These are phyloP conservation scores for Hypoxylon sp. DNA, from an alignment of 2,329 filamentous ascomycete genomes.

Conservation along the genomic window DNA sequence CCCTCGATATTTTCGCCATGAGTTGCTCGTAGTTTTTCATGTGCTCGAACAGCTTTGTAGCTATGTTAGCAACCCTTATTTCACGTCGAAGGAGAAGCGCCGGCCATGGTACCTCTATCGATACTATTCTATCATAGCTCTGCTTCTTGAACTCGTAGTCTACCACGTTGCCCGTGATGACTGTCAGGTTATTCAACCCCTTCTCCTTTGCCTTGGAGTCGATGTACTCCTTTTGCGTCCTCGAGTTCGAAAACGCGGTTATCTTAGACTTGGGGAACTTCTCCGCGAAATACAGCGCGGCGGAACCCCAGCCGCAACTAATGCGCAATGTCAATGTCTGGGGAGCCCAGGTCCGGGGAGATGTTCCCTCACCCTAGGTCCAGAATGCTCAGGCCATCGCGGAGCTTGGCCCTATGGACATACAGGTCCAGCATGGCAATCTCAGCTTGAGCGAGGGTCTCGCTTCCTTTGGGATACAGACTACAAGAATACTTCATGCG, in stretches of 20 bases:
- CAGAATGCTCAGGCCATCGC: constrained; percentile 71
- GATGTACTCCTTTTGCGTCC: constrained; percentile 76
- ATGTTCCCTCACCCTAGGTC: constrained; percentile 66
- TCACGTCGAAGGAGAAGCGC: background rate
- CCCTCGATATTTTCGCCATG: constrained; percentile 70
- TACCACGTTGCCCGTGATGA: constrained; percentile 76
- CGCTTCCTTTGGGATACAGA: constrained; percentile 71
- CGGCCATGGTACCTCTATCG: constrained; percentile 64
- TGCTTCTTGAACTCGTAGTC: constrained; percentile 72
- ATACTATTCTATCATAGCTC: constrained; percentile 73
- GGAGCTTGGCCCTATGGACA: constrained; percentile 69
- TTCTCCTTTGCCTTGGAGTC: constrained; percentile 68
- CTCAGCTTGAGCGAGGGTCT: constrained; percentile 75
- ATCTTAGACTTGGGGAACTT: constrained; percentile 71
- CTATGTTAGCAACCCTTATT: constrained; percentile 5
- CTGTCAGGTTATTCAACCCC: constrained; percentile 69
- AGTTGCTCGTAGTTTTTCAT: constrained; percentile 81
- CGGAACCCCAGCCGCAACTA: constrained; percentile 79
- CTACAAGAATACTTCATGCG: constrained; percentile 80
- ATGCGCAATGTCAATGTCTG: constrained; percentile 7
- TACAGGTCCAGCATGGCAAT: constrained; percentile 74
- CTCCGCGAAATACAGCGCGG: constrained; percentile 74
- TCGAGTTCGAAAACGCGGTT: constrained; percentile 77
- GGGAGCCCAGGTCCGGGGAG: background rate
- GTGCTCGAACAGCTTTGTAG: constrained; percentile 74